Evolutionary conservation across 2,329 filamentous ascomycete genomes (phyloP).

Genomic region (Trichoderma gracile): DNA sequence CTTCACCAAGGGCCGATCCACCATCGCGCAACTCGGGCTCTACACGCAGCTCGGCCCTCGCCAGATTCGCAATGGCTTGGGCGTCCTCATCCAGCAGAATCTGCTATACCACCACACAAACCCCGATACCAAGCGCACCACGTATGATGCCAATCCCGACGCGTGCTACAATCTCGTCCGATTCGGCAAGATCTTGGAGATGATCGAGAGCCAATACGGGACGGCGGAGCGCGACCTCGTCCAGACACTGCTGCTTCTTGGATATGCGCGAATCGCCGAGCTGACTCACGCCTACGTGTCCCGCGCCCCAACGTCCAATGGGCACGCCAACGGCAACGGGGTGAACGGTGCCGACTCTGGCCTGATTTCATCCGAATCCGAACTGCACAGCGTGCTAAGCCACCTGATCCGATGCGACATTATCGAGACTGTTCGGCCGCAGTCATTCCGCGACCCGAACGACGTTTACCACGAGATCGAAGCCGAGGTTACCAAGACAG

Average conservation of each 20-base stretch:
- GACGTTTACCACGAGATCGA: constrained; percentile 65
- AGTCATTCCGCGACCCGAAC: constrained; percentile 60
- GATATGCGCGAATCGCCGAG: constrained; percentile 72
- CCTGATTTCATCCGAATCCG: constrained; percentile 47
- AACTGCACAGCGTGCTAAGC: constrained; percentile 53
- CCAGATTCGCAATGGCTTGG: constrained; percentile 78
- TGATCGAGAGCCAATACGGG: constrained; percentile 73
- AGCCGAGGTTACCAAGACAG: constrained; percentile 57
- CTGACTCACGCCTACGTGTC: constrained; percentile 63
- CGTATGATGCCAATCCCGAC: constrained; percentile 81
- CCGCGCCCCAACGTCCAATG: constrained; percentile 40
- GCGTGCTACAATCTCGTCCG: constrained; percentile 82
- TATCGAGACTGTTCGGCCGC: constrained; percentile 61
- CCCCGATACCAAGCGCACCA: constrained; percentile 61
- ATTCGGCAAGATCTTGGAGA: constrained; percentile 75
- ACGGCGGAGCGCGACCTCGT: constrained; percentile 72
- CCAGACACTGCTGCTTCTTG: constrained; percentile 72
- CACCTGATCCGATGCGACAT: constrained; percentile 65
- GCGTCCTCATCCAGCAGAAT: constrained; percentile 84
- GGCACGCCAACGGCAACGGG: constrained; percentile 31
- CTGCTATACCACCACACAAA: constrained; percentile 74
- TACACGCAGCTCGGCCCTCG: constrained; percentile 72
- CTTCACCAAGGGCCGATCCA: constrained; percentile 74
- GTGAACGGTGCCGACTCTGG: constrained; percentile 33
- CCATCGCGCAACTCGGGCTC: constrained; percentile 66